phyloP scores from a whole-genome alignment of 352 stramenopile genomes.

The Phytophthora fragariaefolia region DNA sequence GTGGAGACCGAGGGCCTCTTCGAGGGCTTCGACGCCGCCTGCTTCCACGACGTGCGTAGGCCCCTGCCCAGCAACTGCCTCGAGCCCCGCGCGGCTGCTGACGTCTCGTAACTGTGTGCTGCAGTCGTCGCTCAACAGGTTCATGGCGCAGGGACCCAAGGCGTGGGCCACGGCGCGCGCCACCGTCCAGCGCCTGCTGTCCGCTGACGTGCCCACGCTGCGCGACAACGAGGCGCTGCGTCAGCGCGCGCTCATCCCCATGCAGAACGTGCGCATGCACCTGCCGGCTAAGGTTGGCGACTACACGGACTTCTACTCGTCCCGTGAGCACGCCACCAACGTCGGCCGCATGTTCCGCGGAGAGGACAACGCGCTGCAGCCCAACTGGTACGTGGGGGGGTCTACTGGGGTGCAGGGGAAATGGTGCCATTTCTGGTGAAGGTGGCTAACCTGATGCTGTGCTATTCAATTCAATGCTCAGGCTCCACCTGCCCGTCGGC shows the following conservation, averaged over 20 bases:
- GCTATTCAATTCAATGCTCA: constrained; percentile 9
- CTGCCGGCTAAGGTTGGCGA: constrained; percentile 95
- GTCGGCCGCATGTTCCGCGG: constrained; percentile 94
- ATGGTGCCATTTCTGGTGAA: no score
- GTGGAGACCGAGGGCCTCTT: constrained; percentile 92
- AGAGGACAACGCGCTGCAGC: constrained; percentile 96
- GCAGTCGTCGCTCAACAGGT: constrained; percentile 90
- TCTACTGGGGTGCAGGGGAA: no score
- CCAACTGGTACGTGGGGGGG: constrained; percentile 88
- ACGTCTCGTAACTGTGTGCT: not conserved
- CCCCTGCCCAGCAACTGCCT: no score
- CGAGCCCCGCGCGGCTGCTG: not conserved
- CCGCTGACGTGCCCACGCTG: constrained; percentile 71
- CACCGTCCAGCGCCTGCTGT: constrained; percentile 90
- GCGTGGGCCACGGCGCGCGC: constrained; percentile 90
- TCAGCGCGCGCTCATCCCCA: constrained; percentile 79
- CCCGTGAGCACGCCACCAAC: constrained; percentile 96
- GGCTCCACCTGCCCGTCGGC: constrained; percentile 96
- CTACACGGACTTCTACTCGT: constrained; percentile 99
- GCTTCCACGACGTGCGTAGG: constrained; percentile 64
- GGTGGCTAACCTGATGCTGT: not conserved
- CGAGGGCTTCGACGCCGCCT: constrained; percentile 76
- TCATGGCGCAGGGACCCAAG: constrained; percentile 91
- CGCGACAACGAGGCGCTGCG: constrained; percentile 82
- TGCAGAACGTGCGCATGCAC: constrained; percentile 87